Conservation (phyloP, 2,329 filamentous ascomycete genomes). For the Curvularia spicifera region DNA sequence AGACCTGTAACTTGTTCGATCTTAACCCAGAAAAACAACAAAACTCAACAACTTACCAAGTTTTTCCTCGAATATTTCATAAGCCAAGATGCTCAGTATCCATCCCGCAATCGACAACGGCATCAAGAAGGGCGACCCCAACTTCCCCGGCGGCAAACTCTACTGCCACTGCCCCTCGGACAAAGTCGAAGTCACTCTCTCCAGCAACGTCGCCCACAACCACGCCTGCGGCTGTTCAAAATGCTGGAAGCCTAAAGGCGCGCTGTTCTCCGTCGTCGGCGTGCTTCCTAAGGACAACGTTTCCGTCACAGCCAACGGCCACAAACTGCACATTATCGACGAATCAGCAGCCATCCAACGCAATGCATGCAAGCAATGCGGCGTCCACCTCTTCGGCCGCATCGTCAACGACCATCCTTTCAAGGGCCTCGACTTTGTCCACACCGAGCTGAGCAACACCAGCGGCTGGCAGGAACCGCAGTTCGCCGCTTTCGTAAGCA, state of each 20-base stretch:
- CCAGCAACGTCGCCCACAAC: constrained; percentile 68
- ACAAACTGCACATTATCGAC: constrained; percentile 64
- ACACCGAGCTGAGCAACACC: constrained; percentile 65
- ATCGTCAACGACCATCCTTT: constrained; percentile 71
- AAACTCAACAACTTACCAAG: neutral
- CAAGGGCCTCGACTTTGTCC: constrained; percentile 73
- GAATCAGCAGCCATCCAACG: constrained; percentile 63
- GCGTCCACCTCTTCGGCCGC: constrained; percentile 70
- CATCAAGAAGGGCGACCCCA: constrained; percentile 61
- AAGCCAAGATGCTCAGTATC: constrained; percentile 51
- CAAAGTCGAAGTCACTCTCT: constrained; percentile 65
- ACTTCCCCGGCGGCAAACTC: constrained; percentile 66
- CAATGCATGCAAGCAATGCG: constrained; percentile 52
- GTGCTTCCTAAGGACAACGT: constrained; percentile 65
- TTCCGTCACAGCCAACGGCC: constrained; percentile 62
- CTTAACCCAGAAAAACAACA: neutral
- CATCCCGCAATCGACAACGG: constrained; percentile 70
- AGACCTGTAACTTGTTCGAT: neutral
- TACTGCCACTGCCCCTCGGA: constrained; percentile 64
- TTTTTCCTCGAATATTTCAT: neutral
- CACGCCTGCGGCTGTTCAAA: constrained; percentile 75
- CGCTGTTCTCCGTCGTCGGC: constrained; percentile 69
- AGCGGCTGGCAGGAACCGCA: constrained; percentile 75
- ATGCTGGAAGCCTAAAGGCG: constrained; percentile 71
- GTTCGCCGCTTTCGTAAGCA: constrained; percentile 72